Conservation (phyloP, 2,329 filamentous ascomycete species). For the Blumeria graminis region DNA sequence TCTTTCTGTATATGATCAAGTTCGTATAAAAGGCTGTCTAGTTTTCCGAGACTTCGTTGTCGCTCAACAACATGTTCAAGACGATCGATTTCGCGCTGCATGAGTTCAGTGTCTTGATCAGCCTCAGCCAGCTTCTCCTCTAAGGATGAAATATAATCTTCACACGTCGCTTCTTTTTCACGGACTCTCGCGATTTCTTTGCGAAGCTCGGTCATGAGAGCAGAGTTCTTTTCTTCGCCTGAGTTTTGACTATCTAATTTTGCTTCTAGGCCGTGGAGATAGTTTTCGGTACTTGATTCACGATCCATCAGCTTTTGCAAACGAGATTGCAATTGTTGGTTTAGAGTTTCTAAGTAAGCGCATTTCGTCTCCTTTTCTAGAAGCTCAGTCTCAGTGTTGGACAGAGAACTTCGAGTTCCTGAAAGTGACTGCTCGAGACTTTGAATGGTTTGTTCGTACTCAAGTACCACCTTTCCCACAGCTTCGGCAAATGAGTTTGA, state of each 20-base stretch:
- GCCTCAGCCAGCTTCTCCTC: constrained; percentile 89
- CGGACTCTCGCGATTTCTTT: constrained; percentile 75
- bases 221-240: constrained; percentile 78
- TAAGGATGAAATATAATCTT: constrained; percentile 92
- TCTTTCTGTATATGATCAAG: constrained; percentile 55
- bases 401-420: constrained; percentile 61
- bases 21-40: constrained; percentile 80
- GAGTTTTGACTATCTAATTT: constrained; percentile 77
- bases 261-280: constrained; percentile 73
- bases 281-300: constrained; percentile 75
- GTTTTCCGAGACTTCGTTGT: constrained; percentile 78
- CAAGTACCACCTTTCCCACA: constrained; percentile 83
- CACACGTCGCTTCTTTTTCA: constrained; percentile 72
- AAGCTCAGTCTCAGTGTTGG: constrained; percentile 62
- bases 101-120: constrained; percentile 84
- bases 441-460: constrained; percentile 98
- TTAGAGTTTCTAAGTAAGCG: constrained; percentile 79
- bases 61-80: constrained; percentile 89
- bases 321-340: constrained; percentile 65
- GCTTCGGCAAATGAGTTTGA: constrained; percentile 92
- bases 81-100: constrained; percentile 89
- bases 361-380: constrained; percentile 87
- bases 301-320: constrained; percentile 86
- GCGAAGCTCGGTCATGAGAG: constrained; percentile 63
- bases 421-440: constrained; percentile 76